phyloP scores from a whole-genome alignment of 768 basidiomycete genomes.

The Leccinum boreale region DNA sequence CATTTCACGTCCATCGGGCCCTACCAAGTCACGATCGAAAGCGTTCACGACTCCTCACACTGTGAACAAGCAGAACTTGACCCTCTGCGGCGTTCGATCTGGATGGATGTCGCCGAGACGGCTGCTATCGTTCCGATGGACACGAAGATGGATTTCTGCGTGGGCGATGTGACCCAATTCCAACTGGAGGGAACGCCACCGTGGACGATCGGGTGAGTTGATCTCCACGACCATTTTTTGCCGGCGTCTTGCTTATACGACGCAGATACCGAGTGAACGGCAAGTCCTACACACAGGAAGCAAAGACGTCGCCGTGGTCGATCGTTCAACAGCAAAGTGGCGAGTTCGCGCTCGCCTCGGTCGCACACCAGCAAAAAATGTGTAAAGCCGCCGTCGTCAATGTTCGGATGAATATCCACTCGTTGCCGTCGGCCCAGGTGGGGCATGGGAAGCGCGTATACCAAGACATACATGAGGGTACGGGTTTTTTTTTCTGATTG shows the following conservation, averaged over 20 bases:
- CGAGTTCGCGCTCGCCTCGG: conserved; percentile 79
- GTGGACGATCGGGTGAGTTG: conserved; percentile 77
- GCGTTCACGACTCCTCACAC: conserved; percentile 73
- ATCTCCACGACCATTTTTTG: not conserved
- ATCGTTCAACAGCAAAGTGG: conserved; percentile 79
- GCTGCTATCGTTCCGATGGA: conserved; percentile 89
- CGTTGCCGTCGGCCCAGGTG: conserved; percentile 86
- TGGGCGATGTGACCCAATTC: conserved; percentile 87
- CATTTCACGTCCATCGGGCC: conserved; percentile 76
- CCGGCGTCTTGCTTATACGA: not conserved
- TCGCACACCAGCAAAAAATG: conserved; percentile 91
- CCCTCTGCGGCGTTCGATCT: conserved; percentile 57
- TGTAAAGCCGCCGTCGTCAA: conserved; percentile 82
- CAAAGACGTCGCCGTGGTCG: conserved; percentile 81
- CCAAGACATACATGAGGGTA: conserved; percentile 90
- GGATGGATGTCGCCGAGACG: conserved; percentile 95
- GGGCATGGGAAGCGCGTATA: conserved; percentile 77
- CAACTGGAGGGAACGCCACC: conserved; percentile 92
- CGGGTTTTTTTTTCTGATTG: not conserved
- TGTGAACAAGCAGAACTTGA: conserved; percentile 76
- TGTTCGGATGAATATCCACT: conserved; percentile 68
- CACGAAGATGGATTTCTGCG: conserved; percentile 76
- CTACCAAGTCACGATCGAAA: conserved; percentile 75
- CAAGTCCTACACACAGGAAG: conserved; percentile 67
- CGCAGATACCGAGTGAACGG: conserved; percentile 81